Evolutionary conservation across 441 rosid species (phyloP), one percentile per base, ranked within the genome.

Genomic region (Erodium moschatum): DNA sequence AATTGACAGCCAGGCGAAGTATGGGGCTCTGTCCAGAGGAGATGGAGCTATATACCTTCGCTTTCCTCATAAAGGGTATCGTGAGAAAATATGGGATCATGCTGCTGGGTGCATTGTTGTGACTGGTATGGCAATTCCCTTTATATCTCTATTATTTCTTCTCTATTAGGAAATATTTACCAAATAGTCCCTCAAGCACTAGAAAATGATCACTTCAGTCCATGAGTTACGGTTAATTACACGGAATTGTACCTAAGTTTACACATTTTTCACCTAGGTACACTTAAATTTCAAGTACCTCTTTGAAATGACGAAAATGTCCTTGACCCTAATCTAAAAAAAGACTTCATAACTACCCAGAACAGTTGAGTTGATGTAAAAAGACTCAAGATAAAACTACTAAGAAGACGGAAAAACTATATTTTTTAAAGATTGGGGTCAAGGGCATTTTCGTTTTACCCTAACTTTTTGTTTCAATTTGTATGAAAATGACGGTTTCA

Each of bases 71-170:
- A 70, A 72, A 76, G 97, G 99, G 52, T 79, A 94, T 76, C 88
- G 83, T 15, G 97, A 94, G 73, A 75, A 80, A 66, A 94, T 91
- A 82, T 91, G 97, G 97, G 97, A 94, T 82, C 99, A 94, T 79
- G 99, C 97, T 40, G 89, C 96, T 16, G 96, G 99, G 54, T 81
- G 78, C 71, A 88, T 94, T 61, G 91, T 94, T 64, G 92, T 89
- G 50, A 87, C 89, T 68, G 97, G 97, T 91, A 86, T 31, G 44
- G 31, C 67, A 68, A 44, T 73, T 74, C 60, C 67, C 31, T 18
- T 46, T 29, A 29, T 44, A 31, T 42, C 6, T 72, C 19, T 69
- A 38, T 58, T 44, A n/a, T 56, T 61, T 40, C 40, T 6, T 44
- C 31, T 46, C 33, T 0, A 50, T n/a, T 5, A n/a, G n/a, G 58